Percentiles rank a stretch among this genome's conserved stretches.
These are phyloP conservation scores for Bacidia rubella DNA, from an alignment of 495 filamentous ascomycete genomes.

Conservation along the genomic window DNA sequence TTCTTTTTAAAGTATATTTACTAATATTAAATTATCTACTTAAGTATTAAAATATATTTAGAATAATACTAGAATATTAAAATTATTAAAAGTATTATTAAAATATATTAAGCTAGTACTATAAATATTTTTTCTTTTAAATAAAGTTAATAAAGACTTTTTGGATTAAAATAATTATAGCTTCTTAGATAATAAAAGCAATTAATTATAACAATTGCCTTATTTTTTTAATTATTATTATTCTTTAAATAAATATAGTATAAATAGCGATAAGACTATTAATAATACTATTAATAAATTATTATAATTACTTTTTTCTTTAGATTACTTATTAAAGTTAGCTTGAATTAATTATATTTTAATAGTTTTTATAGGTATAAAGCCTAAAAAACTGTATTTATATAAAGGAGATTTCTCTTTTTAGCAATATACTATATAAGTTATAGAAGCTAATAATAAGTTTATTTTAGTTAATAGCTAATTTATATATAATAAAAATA, in stretches of 20 bases:
- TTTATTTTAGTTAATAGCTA: no score
- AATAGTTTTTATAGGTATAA: slow-evolving; percentile 3
- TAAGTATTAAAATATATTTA: neutral
- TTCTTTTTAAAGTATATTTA: neutral
- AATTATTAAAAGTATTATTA: slow-evolving; percentile 1
- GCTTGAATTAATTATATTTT: slow-evolving; percentile 6
- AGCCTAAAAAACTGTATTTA: slow-evolving; percentile 1
- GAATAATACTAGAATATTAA: neutral
- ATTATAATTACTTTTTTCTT: slow-evolving; percentile 11
- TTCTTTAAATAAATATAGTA: slow-evolving; percentile 9
- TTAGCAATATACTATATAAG: no score
- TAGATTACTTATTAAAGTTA: slow-evolving; percentile 5
- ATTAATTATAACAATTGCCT: neutral
- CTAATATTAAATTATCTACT: neutral
- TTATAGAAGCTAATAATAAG: no score
- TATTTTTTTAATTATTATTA: slow-evolving; percentile 2
- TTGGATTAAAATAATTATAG: slow-evolving; percentile 12
- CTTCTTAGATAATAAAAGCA: slow-evolving; percentile 11
- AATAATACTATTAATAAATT: slow-evolving; percentile 10
- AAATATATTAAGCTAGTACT: neutral
- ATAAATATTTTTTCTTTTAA: neutral
- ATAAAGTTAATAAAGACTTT: neutral
- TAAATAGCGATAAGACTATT: slow-evolving; percentile 5
- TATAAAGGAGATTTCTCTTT: no score
- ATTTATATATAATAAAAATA: no score